Percentiles rank a stretch among this genome's conserved stretches.
Evolutionary conservation across 106 monocot genomes (phyloP).

Genomic region (Iris macrosiphon): DNA sequence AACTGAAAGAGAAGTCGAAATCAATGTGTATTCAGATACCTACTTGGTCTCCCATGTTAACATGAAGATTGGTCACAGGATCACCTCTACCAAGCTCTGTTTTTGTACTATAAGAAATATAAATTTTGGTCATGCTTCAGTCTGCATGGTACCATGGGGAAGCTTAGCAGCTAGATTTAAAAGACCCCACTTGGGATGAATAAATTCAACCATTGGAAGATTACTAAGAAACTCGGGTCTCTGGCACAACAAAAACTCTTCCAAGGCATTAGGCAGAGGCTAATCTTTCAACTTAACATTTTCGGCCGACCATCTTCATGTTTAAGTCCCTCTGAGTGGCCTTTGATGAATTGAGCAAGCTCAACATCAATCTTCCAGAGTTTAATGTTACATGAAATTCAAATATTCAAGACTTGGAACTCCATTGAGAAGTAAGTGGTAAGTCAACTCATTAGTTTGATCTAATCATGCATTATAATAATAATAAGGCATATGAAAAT

Average conservation of each 20-base stretch:
- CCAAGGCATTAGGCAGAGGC: conserved; percentile 62
- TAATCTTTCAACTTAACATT: conserved; percentile 83
- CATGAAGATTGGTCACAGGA: conserved; percentile 60
- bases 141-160: conserved; percentile 56
- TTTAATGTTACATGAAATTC: background rate
- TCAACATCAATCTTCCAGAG: conserved; percentile 73
- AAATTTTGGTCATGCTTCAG: conserved; percentile 62
- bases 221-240: conserved; percentile 81
- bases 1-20: too few species aligned
- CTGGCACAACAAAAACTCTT: conserved; percentile 81
- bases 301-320: conserved; percentile 27
- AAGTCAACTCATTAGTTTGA: background rate
- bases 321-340: conserved; percentile 51
- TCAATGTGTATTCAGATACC: conserved; percentile 13
- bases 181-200: conserved; percentile 86
- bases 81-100: conserved; percentile 42
- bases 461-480: background rate
- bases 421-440: background rate
- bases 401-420: background rate
- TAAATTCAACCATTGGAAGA: conserved; percentile 85
- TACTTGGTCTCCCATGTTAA: conserved; percentile 90
- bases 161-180: conserved; percentile 86
- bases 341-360: conserved; percentile 69
- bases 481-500: background rate
- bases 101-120: conserved; percentile 56